Conservation (phyloP, 2,329 filamentous ascomycete genomes). For the Botrytis deweyae region DNA sequence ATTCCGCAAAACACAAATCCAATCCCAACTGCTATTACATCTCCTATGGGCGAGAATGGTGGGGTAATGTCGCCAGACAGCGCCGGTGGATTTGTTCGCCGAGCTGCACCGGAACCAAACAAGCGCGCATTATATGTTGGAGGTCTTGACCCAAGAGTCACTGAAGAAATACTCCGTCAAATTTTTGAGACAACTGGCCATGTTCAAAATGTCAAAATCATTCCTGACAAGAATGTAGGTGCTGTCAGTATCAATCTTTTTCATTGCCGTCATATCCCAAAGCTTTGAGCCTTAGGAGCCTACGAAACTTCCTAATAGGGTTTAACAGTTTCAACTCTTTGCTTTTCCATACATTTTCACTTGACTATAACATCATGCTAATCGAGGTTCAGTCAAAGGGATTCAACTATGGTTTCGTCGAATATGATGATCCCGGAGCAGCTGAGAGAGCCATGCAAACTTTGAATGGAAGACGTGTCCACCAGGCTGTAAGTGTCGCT, state of each 20-base stretch:
- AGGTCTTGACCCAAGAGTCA: conserved; percentile 90
- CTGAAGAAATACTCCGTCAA: conserved; percentile 92
- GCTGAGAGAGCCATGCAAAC: conserved; percentile 97
- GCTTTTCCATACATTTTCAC: not conserved
- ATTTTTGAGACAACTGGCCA: conserved; percentile 99
- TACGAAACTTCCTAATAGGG: conserved; percentile 31
- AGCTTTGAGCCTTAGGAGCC: conserved; percentile 20
- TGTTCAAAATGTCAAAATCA: conserved; percentile 98
- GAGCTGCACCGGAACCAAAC: conserved; percentile 95
- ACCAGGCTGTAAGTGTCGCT: conserved; percentile 74
- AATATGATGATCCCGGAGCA: conserved; percentile 96
- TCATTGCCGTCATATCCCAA: conserved; percentile 33
- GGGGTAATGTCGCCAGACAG: conserved; percentile 82
- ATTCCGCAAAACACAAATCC: conserved; percentile 97
- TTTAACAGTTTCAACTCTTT: conserved; percentile 29
- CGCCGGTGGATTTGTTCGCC: conserved; percentile 76
- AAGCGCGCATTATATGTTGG: conserved; percentile 97
- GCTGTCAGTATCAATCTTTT: conserved; percentile 41
- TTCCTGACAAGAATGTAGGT: conserved; percentile 98
- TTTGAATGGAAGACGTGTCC: conserved; percentile 89
- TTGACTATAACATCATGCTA: conserved; percentile 34
- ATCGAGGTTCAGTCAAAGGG: conserved; percentile 74
- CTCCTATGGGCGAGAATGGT: conserved; percentile 68
- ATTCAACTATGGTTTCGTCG: conserved; percentile 98
- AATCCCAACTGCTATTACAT: conserved; percentile 88